Percentiles rank a stretch among this genome's conserved stretches.
Conservation (phyloP, 2,329 filamentous ascomycete species). For the Fusarium hostae region DNA sequence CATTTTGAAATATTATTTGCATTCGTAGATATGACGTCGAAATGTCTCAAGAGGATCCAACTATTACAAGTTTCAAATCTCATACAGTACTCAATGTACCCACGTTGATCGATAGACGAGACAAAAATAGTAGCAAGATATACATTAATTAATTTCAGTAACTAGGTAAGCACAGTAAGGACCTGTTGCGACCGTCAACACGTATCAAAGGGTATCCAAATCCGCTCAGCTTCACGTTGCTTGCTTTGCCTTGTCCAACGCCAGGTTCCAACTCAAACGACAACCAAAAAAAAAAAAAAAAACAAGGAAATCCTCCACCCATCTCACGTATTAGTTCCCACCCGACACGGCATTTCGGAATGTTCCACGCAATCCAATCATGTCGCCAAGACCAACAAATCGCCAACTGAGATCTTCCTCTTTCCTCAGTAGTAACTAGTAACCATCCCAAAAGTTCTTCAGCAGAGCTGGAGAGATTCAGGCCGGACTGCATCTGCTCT, state of each 20-base stretch:
- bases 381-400: slow-evolving; percentile 16
- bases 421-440: background rate
- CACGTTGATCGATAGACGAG: slow-evolving; percentile 4
- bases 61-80: slow-evolving; percentile 2
- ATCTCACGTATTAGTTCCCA: slow-evolving; percentile 22
- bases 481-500: slow-evolving; percentile 3
- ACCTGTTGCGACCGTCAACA: background rate
- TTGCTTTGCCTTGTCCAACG: slow-evolving; percentile 1
- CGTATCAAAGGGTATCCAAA: slow-evolving; percentile 19
- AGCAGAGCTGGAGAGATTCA: slow-evolving; percentile 6
- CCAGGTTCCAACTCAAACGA: slow-evolving; percentile 16
- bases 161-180: background rate
- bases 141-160: slow-evolving; percentile 8
- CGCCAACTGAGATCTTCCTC: slow-evolving; percentile 1
- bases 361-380: slow-evolving; percentile 24
- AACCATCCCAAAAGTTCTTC: slow-evolving; percentile 14
- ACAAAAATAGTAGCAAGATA: slow-evolving; percentile 11
- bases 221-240: background rate
- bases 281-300: slow-evolving; percentile 15
- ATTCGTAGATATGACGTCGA: slow-evolving; percentile 33
- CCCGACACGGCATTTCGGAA: slow-evolving; percentile 12
- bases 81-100: background rate
- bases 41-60: background rate
- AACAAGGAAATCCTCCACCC: slow-evolving; percentile 33
- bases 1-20: slow-evolving; percentile 8